Base-by-base conservation (phyloP, 345 rosid genomes). In the Acer yangbiense region DNA sequence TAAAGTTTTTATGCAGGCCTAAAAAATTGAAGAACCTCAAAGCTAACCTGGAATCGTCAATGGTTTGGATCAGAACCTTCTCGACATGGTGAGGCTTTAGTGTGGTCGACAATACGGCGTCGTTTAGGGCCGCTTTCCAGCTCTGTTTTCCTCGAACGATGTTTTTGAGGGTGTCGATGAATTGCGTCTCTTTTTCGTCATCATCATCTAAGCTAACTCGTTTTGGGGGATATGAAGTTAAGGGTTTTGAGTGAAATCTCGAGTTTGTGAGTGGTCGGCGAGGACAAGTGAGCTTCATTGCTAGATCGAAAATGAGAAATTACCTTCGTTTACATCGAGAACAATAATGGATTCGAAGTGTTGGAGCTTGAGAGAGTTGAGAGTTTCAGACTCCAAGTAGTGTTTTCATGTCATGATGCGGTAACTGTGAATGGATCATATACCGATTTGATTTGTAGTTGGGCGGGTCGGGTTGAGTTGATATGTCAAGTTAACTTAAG, bases 21-120 rank as follows among this genome's bases (percentile, higher is more conserved):
- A 96, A 84, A 82, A 92, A 96, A 79, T 96, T 94, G 84, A 96
- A 96, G 83, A 94, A 94, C 76, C 97, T 79, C 39, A 92, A 80
- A 77, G 94, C 92, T 43, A 96, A 84, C 88, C 85, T 87, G 74
- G 94, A 83, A 78, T 94, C 97, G 71, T 94, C 95, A 0, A 92
- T 78, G 71, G 89, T 87, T 65, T 80, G 89, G 69, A 87, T 72
- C 75, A 94, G 79, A 68, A 93, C 81, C 65, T 80, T 75, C 82
- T 95, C 99, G 13, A 95, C 89, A 55, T 91, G 98, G 65, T 35
- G 77, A 32, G 90, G 83, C 78, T 83, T 83, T 48, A 96, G 74
- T 9, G 80, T 72, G 23, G 72, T 61, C 0, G 85, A 74, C 46
- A 92, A 75, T 17, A 76, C 77, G 7, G 89, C 79, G 48, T 82